Evolutionary conservation across 345 rosid genomes (phyloP), one percentile per base, ranked within the genome.

Genomic region (Salix purpurea): DNA sequence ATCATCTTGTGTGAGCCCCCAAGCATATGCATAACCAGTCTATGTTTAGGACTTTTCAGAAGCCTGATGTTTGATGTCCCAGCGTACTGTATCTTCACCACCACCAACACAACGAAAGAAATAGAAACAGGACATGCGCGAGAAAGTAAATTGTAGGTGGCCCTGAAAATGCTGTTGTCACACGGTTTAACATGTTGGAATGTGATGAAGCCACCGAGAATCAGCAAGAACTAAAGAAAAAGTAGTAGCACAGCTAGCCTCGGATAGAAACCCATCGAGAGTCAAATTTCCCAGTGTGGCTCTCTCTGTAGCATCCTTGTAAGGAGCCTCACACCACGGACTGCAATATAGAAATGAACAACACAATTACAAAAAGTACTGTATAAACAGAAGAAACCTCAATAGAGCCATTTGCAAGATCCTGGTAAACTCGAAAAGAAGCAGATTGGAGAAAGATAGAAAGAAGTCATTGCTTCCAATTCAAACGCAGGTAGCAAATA

Each of bases 261-360:
- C 83, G 36, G 96, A 87, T 32, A 93, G 82, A 68, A 93, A 93
- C 46, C 93, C 94, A 37, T 80, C 85, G 61, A 89, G 83, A 72
- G 92, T 89, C 77, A 91, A 84, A 85, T 82, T 83, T 74, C 96
- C 93, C 54, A 61, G 73, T 15, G 86, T n/a, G 40, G 92, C 87
- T 83, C 84, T 91, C 87, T 90, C 97, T 76, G 84, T 87, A 54
- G 90, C 92, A 84, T 88, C 86, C 80, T 83, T 83, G 65, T 88
- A 93, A 32, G 96, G 92, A 75, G 80, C 87, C 70, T 76, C 86
- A 79, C 40, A 64, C 96, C 94, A 93, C 48, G 97, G 97, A 82
- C 96, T 93, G 90, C 85, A 83, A 80, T 10, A 74, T 39, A 78
- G 67, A 82, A 76, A 48, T 68, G 77, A 74, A 69, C 36, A 76